phyloP scores from a whole-genome alignment of 176 grass and related monocot species.

The Pontederia crassipes region DNA sequence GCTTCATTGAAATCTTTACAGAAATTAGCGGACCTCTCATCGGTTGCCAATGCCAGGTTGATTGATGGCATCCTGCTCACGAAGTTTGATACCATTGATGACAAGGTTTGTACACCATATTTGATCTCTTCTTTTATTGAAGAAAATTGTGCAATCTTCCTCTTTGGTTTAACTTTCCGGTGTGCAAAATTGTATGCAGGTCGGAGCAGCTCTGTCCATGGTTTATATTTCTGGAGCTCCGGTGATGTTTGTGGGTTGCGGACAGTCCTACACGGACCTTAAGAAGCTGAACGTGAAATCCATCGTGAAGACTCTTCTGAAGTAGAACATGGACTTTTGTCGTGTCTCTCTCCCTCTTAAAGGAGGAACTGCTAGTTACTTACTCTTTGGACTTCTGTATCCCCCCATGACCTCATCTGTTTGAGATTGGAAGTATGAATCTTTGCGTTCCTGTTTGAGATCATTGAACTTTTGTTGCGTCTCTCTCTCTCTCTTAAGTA shows the following conservation, averaged over 20 bases:
- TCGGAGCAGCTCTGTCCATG: conserved; percentile 79
- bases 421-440: conserved; percentile 20
- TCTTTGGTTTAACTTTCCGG: neutral
- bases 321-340: conserved; percentile 36
- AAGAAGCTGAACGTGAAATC: conserved; percentile 95
- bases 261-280: conserved; percentile 88
- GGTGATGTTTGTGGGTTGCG: conserved; percentile 86
- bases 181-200: conserved; percentile 27
- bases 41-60: conserved; percentile 62
- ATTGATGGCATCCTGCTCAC: conserved; percentile 97
- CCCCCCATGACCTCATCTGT: conserved; percentile 39
- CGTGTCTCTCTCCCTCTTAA: neutral
- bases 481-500: too few species aligned
- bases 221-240: conserved; percentile 94
- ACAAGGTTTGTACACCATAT: conserved; percentile 38
- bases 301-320: conserved; percentile 91
- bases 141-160: neutral
- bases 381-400: conserved; percentile 13
- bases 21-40: conserved; percentile 89
- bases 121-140: neutral
- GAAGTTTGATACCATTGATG: conserved; percentile 89
- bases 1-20: conserved; percentile 8
- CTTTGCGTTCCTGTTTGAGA: too few species aligned
- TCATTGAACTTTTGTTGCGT: too few species aligned
- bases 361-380: neutral